A percentile compares a stretch with the other conserved stretches of the same genome.
These are phyloP conservation scores for Scytalidium sp. DNA, from an alignment of 2,329 filamentous ascomycete species.

Conservation along the genomic window DNA sequence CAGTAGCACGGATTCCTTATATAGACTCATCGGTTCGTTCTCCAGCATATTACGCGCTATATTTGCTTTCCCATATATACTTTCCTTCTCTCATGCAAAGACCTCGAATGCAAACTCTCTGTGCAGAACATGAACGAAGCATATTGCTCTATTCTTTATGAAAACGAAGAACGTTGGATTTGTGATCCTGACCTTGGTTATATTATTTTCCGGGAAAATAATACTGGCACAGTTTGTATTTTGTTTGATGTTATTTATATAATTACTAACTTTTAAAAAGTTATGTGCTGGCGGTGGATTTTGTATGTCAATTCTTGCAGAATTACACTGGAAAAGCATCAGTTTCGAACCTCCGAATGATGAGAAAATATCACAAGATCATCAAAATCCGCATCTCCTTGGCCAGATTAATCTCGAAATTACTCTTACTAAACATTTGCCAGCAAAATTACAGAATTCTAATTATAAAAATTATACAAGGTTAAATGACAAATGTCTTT, in stretches of 20 bases:
- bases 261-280: not conserved
- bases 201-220: not conserved
- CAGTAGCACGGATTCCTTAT: too few relatives aligned
- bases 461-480: not conserved
- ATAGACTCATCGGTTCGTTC: too few relatives aligned
- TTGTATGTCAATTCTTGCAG: constrained; percentile 5
- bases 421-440: constrained; percentile 15
- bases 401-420: constrained; percentile 11
- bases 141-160: not conserved
- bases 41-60: too few relatives aligned
- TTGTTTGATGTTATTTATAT: not conserved
- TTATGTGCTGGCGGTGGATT: not conserved
- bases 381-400: not conserved
- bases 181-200: not conserved
- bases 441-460: constrained; percentile 2
- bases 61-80: too few relatives aligned
- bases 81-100: too few relatives aligned
- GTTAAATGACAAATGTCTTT: constrained; percentile 12
- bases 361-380: not conserved
- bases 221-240: not conserved
- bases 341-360: not conserved
- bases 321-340: constrained; percentile 13
- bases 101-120: too few relatives aligned
- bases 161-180: not conserved
- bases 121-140: not conserved